These are phyloP conservation scores for Ormosia emarginata DNA, from an alignment of 306 rosid genomes.

Conservation along the genomic window DNA sequence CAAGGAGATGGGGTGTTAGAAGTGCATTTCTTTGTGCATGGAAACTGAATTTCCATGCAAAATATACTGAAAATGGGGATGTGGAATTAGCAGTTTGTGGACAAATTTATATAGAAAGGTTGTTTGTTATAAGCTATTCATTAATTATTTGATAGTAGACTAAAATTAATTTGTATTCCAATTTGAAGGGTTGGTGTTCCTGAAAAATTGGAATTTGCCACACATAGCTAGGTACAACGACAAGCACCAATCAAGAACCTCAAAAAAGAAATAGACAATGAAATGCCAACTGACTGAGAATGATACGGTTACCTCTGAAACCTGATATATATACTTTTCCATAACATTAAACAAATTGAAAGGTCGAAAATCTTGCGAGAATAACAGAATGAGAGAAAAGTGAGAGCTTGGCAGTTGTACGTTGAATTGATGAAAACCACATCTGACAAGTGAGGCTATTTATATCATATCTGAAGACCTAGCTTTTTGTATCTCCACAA, in stretches of 20 bases:
- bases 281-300: background rate
- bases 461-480: background rate
- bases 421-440: background rate
- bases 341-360: background rate
- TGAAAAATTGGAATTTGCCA: constrained; percentile 6
- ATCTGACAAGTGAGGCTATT: background rate
- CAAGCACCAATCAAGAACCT: background rate
- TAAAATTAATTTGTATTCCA: background rate
- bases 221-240: background rate
- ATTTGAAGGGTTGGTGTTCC: background rate
- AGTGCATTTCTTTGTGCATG: background rate
- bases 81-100: background rate
- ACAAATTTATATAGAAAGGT: background rate
- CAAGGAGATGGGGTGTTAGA: background rate
- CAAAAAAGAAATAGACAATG: background rate
- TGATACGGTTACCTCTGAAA: background rate
- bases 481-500: background rate
- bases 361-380: background rate
- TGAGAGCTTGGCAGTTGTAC: background rate
- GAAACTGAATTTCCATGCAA: background rate
- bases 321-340: background rate
- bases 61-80: background rate
- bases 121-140: background rate
- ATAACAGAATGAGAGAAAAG: background rate
- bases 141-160: background rate